A percentile compares a stretch with the other conserved stretches of the same genome.
phyloP scores from a whole-genome alignment of 345 rosid species.

The Arabis alpina region DNA sequence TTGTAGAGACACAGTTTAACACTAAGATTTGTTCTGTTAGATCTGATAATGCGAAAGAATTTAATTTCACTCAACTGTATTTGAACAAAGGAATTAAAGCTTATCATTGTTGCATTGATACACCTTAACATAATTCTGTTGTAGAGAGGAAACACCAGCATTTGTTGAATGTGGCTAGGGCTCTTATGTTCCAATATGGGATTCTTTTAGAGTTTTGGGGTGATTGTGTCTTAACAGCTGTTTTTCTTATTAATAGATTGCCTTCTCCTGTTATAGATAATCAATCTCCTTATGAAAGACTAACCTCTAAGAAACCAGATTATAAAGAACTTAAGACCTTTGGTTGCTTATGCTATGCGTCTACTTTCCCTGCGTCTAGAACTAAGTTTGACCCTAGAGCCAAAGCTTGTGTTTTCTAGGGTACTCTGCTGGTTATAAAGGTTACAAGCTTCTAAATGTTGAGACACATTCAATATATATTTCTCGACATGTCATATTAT shows the following conservation, averaged over 20 bases:
- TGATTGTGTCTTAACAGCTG: background rate
- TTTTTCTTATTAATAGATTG: background rate
- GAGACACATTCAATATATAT: background rate
- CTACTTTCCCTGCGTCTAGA: background rate
- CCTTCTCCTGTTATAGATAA: background rate
- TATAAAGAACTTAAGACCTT: background rate
- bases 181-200: background rate
- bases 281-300: background rate
- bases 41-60: background rate
- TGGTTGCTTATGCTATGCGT: background rate
- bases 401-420: background rate
- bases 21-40: background rate
- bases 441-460: background rate
- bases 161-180: background rate
- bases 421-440: background rate
- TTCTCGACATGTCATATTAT: background rate
- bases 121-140: background rate
- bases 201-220: background rate
- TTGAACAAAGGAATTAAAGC: background rate
- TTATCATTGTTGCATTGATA: background rate
- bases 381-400: background rate
- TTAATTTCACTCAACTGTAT: background rate
- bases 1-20: background rate
- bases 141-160: background rate
- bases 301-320: background rate